Conservation (phyloP, 805 yeast species). For the Candida coleopterorum region DNA sequence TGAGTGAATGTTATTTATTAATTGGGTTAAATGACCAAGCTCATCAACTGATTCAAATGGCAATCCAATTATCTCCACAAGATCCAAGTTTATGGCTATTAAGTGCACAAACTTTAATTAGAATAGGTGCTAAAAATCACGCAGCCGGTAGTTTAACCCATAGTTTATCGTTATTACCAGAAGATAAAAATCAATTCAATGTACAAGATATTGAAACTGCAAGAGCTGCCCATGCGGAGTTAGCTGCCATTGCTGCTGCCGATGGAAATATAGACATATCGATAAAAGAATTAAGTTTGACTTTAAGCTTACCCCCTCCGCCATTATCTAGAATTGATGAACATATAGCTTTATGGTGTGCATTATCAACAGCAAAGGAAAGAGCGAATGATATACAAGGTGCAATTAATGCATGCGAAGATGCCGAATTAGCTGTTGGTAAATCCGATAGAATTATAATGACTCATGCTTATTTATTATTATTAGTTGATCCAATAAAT, state of each 20-base stretch:
- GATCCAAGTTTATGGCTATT: constrained; percentile 47
- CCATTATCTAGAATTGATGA: constrained; percentile 41
- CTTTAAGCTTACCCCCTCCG: constrained; percentile 48
- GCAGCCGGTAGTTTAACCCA: constrained; percentile 46
- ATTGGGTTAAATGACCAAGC: constrained; percentile 49
- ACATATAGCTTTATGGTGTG: constrained; percentile 49
- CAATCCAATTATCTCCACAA: constrained; percentile 30
- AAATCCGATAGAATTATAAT: constrained; percentile 40
- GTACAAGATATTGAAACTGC: constrained; percentile 42
- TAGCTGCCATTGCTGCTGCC: constrained; percentile 51
- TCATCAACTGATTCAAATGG: constrained; percentile 43
- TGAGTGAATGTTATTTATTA: constrained; percentile 47
- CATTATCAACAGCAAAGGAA: constrained; percentile 48
- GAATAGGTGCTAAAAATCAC: constrained; percentile 39
- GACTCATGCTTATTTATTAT: constrained; percentile 46
- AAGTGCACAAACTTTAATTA: constrained; percentile 44
- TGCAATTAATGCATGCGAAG: constrained; percentile 47
- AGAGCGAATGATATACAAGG: constrained; percentile 45
- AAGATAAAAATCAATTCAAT: constrained; percentile 17
- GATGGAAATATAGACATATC: constrained; percentile 48
- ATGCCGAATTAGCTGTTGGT: constrained; percentile 43
- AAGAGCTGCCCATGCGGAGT: constrained; percentile 49
- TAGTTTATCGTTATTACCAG: constrained; percentile 40
- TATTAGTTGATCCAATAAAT: constrained; percentile 16
- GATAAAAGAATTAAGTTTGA: constrained; percentile 45